Evolutionary conservation across 2,329 filamentous ascomycete species (phyloP), one percentile per base, ranked within the genome.

Genomic region (Apiospora malaysiana): DNA sequence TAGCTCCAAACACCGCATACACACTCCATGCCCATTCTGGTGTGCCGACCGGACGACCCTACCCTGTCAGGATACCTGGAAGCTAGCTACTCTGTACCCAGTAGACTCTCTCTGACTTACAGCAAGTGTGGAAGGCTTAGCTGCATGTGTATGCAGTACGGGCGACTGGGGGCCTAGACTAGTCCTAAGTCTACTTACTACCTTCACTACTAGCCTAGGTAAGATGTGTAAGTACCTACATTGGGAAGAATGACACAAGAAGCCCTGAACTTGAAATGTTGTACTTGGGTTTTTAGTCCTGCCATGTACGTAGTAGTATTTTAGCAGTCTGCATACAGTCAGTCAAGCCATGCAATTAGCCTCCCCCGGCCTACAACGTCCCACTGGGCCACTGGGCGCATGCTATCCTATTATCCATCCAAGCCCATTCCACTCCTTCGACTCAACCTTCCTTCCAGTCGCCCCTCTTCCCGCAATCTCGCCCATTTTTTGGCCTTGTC

Each of bases 321-420:
- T 59, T 37, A 37, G 51, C 27, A 37, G 51, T n/a, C 32, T 40
- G 56, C 32, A 63, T 37, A 59, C 51, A 63, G 18, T 10, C 51
- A 63, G 18, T 10, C 40, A 63, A 37, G 27, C 32, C 37, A 32
- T 63, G 56, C 37, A 63, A 63, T 40, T 63, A 63, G 32, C 56
- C 56, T 63, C 32, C 56, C 56, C 56, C 32, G 32, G 56, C 56
- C 56, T 63, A 40, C 56, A 63, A 63, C 56, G 56, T 63, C 56
- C 56, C 56, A 63, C 56, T 63, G 56, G 56, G 42, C 9, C n/a
- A n/a, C n/a, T n/a, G 32, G 32, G 56, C 56, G 27, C 27, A 63
- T 63, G 32, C 51, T 59, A 51, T 25, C n/a, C 25, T 56, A 4
- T 25, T 18, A 32, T 32, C 21, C 56, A 40, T 32, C 32, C 32